Conservation (phyloP, 179 eudicot genomes). For the Spergularia azorica region DNA sequence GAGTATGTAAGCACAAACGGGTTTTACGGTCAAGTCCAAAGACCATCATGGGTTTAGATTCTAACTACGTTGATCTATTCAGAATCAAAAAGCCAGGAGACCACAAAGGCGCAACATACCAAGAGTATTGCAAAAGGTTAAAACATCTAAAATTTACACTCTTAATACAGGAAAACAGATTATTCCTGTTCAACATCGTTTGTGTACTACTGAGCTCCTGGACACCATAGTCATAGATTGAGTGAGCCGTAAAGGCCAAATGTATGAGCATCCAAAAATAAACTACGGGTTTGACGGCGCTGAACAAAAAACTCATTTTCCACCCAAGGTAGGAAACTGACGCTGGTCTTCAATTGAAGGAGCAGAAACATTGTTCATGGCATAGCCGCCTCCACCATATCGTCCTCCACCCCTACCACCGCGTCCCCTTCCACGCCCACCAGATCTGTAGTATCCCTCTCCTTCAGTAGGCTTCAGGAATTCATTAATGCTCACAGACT, state of each 20-base stretch:
- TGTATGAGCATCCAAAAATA: constrained; percentile 12
- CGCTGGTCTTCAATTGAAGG: constrained; percentile 76
- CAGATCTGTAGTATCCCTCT: constrained; percentile 47
- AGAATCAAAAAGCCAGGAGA: no score
- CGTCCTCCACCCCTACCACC: constrained; percentile 69
- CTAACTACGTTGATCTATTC: no score
- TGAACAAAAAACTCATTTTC: constrained; percentile 50
- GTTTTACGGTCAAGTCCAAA: no score
- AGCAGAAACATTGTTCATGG: constrained; percentile 44
- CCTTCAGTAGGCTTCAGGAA: constrained; percentile 95
- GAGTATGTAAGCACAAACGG: no score
- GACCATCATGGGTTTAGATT: no score
- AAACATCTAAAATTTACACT: constrained; percentile 44
- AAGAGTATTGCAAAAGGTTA: neutral
- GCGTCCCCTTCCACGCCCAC: constrained; percentile 77
- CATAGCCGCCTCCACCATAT: constrained; percentile 50
- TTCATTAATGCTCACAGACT: constrained; percentile 94
- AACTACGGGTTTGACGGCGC: constrained; percentile 8
- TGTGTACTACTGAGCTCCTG: constrained; percentile 21
- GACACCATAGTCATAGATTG: constrained; percentile 27
- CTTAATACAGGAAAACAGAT: constrained; percentile 38
- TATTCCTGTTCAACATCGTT: constrained; percentile 35
- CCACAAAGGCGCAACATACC: neutral
- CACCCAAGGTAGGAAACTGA: constrained; percentile 85
- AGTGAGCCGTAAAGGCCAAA: no score